Evolutionary conservation across 805 yeast species (phyloP).

Genomic region (Tetrapisispora arboricola): DNA sequence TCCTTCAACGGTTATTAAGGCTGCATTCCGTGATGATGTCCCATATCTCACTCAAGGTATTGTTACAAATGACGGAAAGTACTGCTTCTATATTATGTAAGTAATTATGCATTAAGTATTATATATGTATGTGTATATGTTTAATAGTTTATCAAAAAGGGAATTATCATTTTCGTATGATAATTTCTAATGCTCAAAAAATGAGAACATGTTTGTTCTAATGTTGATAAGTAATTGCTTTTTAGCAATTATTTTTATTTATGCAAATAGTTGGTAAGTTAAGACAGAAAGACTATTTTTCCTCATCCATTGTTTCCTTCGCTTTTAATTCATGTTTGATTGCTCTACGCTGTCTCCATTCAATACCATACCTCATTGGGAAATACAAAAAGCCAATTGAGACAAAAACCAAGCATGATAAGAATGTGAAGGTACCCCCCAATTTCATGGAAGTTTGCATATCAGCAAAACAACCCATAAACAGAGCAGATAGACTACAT

Average conservation of each 20-base stretch:
- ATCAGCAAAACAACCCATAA: slow-evolving; percentile 53
- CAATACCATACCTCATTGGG: slow-evolving; percentile 31
- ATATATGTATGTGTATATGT: neutral
- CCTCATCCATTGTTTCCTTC: neutral
- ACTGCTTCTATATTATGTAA: neutral
- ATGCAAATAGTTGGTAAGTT: too few relatives aligned
- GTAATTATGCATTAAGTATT: neutral
- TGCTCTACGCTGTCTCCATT: slow-evolving; percentile 26
- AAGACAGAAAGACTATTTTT: too few relatives aligned
- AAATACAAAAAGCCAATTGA: slow-evolving; percentile 23
- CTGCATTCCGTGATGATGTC: too few relatives aligned
- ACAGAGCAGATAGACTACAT: slow-evolving; percentile 59
- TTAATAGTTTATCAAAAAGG: neutral
- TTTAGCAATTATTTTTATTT: too few relatives aligned
- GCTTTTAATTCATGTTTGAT: slow-evolving; percentile 12
- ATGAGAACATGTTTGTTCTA: too few relatives aligned
- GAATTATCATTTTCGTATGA: too few relatives aligned
- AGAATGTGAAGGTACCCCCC: slow-evolving; percentile 68
- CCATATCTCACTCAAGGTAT: too few relatives aligned
- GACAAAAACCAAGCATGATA: slow-evolving; percentile 41
- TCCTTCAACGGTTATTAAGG: too few relatives aligned
- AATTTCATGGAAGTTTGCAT: slow-evolving; percentile 49
- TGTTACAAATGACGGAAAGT: too few relatives aligned
- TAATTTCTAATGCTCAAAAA: too few relatives aligned
- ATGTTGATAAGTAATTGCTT: too few relatives aligned